Evolutionary conservation across 257 asterid species (phyloP).

Genomic region (Asclepias syriaca): DNA sequence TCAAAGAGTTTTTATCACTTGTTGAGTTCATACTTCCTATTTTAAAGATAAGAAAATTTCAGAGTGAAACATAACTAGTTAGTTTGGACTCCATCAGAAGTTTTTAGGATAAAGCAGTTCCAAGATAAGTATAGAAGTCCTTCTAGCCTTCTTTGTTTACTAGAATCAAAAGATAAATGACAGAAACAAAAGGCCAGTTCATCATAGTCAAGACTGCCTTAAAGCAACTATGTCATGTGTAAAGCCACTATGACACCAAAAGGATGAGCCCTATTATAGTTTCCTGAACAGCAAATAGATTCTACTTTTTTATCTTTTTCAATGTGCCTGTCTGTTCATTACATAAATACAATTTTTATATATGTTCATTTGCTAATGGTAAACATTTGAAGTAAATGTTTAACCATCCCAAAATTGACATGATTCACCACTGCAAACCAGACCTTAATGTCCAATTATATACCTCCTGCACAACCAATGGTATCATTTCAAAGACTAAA

Average conservation of each 20-base stretch:
- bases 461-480: background rate
- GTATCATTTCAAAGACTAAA: constrained; percentile 1
- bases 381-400: background rate
- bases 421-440: background rate
- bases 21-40: background rate
- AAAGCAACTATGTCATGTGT: background rate
- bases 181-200: background rate
- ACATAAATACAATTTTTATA: background rate
- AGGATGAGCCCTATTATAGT: background rate
- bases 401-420: background rate
- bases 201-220: background rate
- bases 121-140: background rate
- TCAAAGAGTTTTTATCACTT: background rate
- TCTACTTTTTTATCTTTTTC: background rate
- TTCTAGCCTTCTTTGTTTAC: background rate
- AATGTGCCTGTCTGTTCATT: background rate
- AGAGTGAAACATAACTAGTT: background rate
- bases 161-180: too few species aligned
- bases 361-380: background rate
- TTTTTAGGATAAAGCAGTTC: background rate
- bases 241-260: background rate
- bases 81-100: background rate
- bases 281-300: background rate
- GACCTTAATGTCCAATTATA: too few species aligned
- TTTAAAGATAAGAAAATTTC: background rate